Evolutionary conservation across 164 flowering plant species (phyloP), one percentile per base, ranked within the genome.

Genomic region (Stephania cephalantha): DNA sequence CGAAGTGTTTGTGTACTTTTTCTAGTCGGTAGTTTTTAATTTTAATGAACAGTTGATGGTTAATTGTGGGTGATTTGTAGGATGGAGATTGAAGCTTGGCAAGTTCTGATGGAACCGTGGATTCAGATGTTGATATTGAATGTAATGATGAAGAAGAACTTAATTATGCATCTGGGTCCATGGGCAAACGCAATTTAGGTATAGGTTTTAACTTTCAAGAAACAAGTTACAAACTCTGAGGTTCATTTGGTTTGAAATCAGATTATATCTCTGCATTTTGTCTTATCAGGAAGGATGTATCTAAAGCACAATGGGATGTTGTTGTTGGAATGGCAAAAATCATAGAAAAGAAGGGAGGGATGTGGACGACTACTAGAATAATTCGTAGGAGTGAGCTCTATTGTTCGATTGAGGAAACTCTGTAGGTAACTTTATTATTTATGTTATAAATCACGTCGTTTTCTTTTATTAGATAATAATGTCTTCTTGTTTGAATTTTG

Each of bases 311-410:
- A 29, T 95, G 99, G 99, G 82, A 79, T 58, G 83, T 80, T 11
- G 83, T 85, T 17, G 46, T 90, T 79, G 85, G 88, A 73, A 86
- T 95, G 90, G 90, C 96, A 65, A 93, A 90, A 79, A 87, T 95
- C 69, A 44, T 87, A 45, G 87, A 85, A 78, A 85, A 74, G 72
- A 90, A 85, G 76, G 98, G 99, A 11, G 68, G 72, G 68, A 50
- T 90, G 83, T 90, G 93, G 95, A 86, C 72, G 4, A 86, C 88
- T 18, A 91, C 89, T 5, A 98, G 98, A 77, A 83, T 95, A 25
- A 77, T 84, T 78, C 90, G 98, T 9, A 52, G 71, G 12, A 84
- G 92, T 71, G 89, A 89, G 82, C 74, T 84, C 18, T 90, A 84
- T 81, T 89, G 86, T 83, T 82, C 82, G 1, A 82, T 90, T 73